Base-by-base conservation (phyloP, 179 eudicot genomes). In the Drosera spatulata region DNA sequence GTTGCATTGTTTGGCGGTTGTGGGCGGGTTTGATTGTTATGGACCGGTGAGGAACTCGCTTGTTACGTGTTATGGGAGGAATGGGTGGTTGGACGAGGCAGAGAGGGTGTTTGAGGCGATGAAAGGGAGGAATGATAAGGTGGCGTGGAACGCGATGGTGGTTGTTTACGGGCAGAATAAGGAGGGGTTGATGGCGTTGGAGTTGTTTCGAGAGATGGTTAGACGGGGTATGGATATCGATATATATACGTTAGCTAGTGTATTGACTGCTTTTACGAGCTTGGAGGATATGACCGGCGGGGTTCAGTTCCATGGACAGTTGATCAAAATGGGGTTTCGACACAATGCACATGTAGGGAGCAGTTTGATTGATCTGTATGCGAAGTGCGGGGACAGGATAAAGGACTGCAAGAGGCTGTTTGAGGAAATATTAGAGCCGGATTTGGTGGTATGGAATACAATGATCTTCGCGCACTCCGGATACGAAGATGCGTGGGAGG, bases 131-230 rank as follows among this genome's bases (percentile, higher is more conserved):
- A 72, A 73, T 71, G 91, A 89, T 63, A 91, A 84, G 73, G 95
- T 89, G 49, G 74, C 95, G 37, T 90, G 97, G 97, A 90, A 90
- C 72, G 80, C 93, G 15, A 87, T 90, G 95, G 83, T 90, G 50
- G 95, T 90, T 56, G 95, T 83, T 0, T 78, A 77, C 69, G 88
- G 91, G 2, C 95, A 84, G 43, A 74, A 84, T 52, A 70, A 69
- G 55, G 75, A 79, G 75, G 95, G 97, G 7, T 61, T 41, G 0
- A 79, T 74, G 60, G 91, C 97, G 42, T 53, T 89, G 67, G 76
- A 59, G 10, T 72, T 86, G 83, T 89, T 77, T 69, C 78, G 63
- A 50, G 89, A 76, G 73, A 86, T 89, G 95, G 75, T 79, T 12
- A 53, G 56, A 41, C 55, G 66, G 63, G 84, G 73, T 12, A 59